A percentile compares a stretch with the other conserved stretches of the same genome.
Conservation (phyloP, 106 monocot species). For the Platanthera guangdongensis region DNA sequence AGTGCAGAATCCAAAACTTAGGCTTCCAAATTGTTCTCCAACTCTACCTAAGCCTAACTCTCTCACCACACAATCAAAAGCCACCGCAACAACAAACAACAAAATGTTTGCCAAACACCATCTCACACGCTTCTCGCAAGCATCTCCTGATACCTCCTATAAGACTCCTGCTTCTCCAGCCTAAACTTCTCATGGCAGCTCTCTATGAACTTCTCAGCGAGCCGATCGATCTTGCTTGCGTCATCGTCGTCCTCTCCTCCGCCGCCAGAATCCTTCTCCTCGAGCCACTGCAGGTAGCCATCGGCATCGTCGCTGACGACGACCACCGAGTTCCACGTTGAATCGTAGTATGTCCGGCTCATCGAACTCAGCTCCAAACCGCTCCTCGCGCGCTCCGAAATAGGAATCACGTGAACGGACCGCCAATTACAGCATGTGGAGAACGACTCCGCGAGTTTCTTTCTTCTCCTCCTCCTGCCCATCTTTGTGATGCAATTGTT, state of each 20-base stretch:
- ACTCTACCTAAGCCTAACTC: neutral
- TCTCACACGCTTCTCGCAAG: constrained; percentile 64
- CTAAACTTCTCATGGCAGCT: constrained; percentile 86
- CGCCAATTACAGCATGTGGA: constrained; percentile 24
- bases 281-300: constrained; percentile 57
- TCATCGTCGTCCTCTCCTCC: constrained; percentile 5
- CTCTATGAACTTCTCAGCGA: constrained; percentile 75
- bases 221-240: constrained; percentile 49
- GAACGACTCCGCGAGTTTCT: constrained; percentile 12
- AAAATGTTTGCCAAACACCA: neutral
- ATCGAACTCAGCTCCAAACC: neutral
- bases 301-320: constrained; percentile 5
- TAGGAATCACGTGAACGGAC: constrained; percentile 37
- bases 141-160: constrained; percentile 86
- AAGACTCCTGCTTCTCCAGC: constrained; percentile 89
- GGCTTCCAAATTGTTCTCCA: neutral
- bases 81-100: neutral
- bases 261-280: constrained; percentile 26
- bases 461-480: constrained; percentile 19
- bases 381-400: constrained; percentile 24
- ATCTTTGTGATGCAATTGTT: constrained; percentile 13
- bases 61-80: neutral
- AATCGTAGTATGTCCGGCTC: constrained; percentile 22
- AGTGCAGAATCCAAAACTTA: neutral
- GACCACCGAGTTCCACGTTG: constrained; percentile 57